A percentile compares a stretch with the other conserved stretches of the same genome.
These are phyloP conservation scores for Aspergillus fumigatiaffinis DNA, from an alignment of 2,329 filamentous ascomycete genomes.

Conservation along the genomic window DNA sequence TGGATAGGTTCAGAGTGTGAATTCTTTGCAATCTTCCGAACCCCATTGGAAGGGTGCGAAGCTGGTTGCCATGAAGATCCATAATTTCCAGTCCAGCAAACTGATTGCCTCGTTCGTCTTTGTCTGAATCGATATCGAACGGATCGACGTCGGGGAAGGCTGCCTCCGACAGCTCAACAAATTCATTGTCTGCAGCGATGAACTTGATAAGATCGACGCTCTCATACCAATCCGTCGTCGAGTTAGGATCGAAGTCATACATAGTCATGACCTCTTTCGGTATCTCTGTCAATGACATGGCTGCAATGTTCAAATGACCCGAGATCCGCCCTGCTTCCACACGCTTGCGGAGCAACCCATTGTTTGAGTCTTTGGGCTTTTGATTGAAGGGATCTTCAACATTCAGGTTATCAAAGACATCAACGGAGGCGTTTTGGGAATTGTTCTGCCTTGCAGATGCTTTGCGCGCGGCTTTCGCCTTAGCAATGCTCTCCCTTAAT, in stretches of 20 bases:
- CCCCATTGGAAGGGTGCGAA: slow-evolving; percentile 70
- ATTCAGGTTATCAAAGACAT: slow-evolving; percentile 48
- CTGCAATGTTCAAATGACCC: slow-evolving; percentile 83
- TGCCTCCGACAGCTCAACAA: slow-evolving; percentile 67
- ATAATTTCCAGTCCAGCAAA: slow-evolving; percentile 78
- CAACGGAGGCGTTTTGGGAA: slow-evolving; percentile 14
- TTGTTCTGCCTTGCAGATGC: slow-evolving; percentile 39
- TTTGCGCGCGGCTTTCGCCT: slow-evolving; percentile 78
- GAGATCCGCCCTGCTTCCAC: slow-evolving; percentile 69
- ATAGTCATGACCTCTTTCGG: slow-evolving; percentile 81
- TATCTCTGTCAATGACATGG: slow-evolving; percentile 72
- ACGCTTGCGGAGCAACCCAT: slow-evolving; percentile 68
- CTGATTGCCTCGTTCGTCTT: slow-evolving; percentile 66
- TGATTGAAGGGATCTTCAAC: slow-evolving; percentile 55
- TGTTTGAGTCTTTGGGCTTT: slow-evolving; percentile 53
- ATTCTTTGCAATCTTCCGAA: slow-evolving; percentile 69
- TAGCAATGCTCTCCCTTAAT: slow-evolving; percentile 85
- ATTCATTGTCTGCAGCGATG: slow-evolving; percentile 83
- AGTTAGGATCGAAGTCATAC: slow-evolving; percentile 74
- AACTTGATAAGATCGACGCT: slow-evolving; percentile 82
- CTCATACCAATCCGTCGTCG: slow-evolving; percentile 76
- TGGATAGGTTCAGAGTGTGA: slow-evolving; percentile 77
- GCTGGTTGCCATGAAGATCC: slow-evolving; percentile 80
- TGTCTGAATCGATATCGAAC: slow-evolving; percentile 57
- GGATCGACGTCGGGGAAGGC: slow-evolving; percentile 71